These are phyloP conservation scores for Fonsecaea erecta DNA, from an alignment of 2,329 filamentous ascomycete genomes.

Conservation along the genomic window DNA sequence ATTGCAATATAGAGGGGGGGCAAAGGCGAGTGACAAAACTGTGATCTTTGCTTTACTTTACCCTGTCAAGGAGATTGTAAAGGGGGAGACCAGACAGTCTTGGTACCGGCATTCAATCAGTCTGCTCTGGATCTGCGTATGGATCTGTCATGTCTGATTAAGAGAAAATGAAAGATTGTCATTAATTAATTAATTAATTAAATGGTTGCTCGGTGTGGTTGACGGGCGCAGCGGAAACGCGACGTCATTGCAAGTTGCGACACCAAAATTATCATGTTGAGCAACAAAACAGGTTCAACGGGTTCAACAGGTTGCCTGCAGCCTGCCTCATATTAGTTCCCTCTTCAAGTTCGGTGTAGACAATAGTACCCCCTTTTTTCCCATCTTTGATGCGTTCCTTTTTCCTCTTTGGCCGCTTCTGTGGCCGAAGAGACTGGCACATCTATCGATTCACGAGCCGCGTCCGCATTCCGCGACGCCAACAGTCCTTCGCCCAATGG, in stretches of 20 bases:
- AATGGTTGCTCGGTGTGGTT: background rate
- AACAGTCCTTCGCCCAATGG: constrained; percentile 35
- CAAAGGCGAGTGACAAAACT: background rate
- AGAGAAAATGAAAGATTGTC: background rate
- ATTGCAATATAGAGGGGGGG: background rate
- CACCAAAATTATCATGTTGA: background rate
- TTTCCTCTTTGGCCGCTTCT: constrained; percentile 56
- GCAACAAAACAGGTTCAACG: no score
- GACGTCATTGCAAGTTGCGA: constrained; percentile 12
- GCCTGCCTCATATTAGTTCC: background rate
- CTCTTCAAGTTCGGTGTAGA: constrained; percentile 1
- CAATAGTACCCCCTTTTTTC: background rate
- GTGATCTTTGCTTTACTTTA: background rate
- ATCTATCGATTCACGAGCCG: constrained; percentile 35
- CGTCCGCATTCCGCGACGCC: constrained; percentile 37
- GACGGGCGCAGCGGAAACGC: constrained; percentile 2
- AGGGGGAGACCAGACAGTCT: no score
- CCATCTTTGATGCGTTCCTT: constrained; percentile 53
- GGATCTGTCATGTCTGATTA: background rate
- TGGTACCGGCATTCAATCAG: no score
- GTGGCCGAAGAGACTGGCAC: constrained; percentile 47
- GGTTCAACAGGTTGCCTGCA: no score
- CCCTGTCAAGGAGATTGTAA: no score
- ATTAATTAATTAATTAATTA: no score
- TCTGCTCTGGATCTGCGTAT: background rate